Percentiles rank a stretch among this genome's conserved stretches.
Evolutionary conservation across 2,329 filamentous ascomycete species (phyloP).

Genomic region (Ilyonectria sp.): DNA sequence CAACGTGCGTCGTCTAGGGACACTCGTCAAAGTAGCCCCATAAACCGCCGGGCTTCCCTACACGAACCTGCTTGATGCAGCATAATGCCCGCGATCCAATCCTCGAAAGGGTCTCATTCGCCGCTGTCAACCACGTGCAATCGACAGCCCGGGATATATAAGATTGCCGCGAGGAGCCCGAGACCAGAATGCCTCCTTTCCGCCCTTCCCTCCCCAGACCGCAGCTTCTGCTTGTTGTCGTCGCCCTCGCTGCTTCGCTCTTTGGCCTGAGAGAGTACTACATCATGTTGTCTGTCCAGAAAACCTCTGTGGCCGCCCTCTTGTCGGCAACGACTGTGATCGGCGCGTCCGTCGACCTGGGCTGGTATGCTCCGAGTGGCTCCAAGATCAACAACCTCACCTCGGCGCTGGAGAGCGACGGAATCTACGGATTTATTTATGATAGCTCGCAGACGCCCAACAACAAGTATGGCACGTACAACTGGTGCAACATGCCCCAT

Average conservation of each 20-base stretch:
- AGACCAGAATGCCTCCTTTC: conserved; percentile 6
- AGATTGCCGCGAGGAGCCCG: neutral
- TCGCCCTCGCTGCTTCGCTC: conserved; percentile 17
- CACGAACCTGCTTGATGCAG: neutral
- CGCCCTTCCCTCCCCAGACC: conserved; percentile 17
- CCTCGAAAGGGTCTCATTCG: neutral
- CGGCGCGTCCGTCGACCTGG: conserved; percentile 54
- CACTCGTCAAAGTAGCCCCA: neutral
- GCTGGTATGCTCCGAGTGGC: conserved; percentile 72
- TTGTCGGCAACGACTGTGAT: conserved; percentile 31
- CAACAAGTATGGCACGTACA: conserved; percentile 75
- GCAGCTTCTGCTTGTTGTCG: conserved; percentile 19
- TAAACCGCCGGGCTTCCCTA: neutral
- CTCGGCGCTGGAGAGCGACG: conserved; percentile 69
- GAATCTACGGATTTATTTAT: conserved; percentile 82
- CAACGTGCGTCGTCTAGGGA: neutral
- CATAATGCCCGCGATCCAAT: neutral
- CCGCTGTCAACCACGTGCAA: neutral
- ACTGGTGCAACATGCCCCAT: conserved; percentile 93
- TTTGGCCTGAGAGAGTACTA: conserved; percentile 32
- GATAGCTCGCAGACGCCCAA: conserved; percentile 74
- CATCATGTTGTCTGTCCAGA: conserved; percentile 33
- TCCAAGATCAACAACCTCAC: conserved; percentile 74
- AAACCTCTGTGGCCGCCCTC: conserved; percentile 32
- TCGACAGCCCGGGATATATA: neutral